A percentile compares a stretch with the other conserved stretches of the same genome.
Evolutionary conservation across 371 early-diverging fungal species (phyloP).

Genomic region (Massospora cicadina): DNA sequence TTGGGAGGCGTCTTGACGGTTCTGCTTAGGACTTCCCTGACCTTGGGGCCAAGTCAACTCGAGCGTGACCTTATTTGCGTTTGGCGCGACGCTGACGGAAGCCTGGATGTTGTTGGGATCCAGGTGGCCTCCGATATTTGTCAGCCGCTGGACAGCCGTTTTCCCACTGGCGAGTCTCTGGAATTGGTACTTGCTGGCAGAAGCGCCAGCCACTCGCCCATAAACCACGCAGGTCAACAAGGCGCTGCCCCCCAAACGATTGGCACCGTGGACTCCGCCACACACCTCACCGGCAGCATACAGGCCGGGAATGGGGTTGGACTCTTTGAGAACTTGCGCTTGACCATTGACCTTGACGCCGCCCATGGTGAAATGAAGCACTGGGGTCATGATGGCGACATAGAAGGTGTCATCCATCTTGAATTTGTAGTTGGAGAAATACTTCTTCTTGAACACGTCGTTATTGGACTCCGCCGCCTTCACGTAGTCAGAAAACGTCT

Average conservation of each 20-base stretch:
- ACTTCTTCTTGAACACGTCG: slow-evolving; percentile 83
- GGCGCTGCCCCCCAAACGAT: slow-evolving; percentile 71
- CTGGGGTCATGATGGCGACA: slow-evolving; percentile 78
- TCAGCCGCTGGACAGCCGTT: slow-evolving; percentile 48
- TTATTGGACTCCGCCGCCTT: slow-evolving; percentile 45
- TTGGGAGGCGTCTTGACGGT: slow-evolving; percentile 17
- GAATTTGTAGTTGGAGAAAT: slow-evolving; percentile 66
- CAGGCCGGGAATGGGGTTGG: slow-evolving; percentile 52
- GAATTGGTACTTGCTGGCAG: slow-evolving; percentile 45
- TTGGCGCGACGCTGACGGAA: slow-evolving; percentile 25
- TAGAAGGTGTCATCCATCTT: slow-evolving; percentile 52
- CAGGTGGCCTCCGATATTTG: slow-evolving; percentile 49
- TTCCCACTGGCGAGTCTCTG: slow-evolving; percentile 24
- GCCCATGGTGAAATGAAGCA: slow-evolving; percentile 94
- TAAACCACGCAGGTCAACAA: slow-evolving; percentile 89
- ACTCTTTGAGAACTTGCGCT: slow-evolving; percentile 42
- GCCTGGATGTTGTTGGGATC: slow-evolving; percentile 31
- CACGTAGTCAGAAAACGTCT: slow-evolving; percentile 71
- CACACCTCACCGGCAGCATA: slow-evolving; percentile 86
- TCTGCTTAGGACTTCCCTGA: slow-evolving; percentile 13
- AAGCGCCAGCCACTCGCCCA: slow-evolving; percentile 82
- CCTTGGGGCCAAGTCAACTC: slow-evolving; percentile 36
- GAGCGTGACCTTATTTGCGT: slow-evolving; percentile 36
- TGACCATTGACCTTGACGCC: slow-evolving; percentile 77
- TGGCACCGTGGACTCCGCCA: slow-evolving; percentile 71